Base-by-base conservation (phyloP, 73 alveolate species). In the Symbiodinium pilosum region DNA sequence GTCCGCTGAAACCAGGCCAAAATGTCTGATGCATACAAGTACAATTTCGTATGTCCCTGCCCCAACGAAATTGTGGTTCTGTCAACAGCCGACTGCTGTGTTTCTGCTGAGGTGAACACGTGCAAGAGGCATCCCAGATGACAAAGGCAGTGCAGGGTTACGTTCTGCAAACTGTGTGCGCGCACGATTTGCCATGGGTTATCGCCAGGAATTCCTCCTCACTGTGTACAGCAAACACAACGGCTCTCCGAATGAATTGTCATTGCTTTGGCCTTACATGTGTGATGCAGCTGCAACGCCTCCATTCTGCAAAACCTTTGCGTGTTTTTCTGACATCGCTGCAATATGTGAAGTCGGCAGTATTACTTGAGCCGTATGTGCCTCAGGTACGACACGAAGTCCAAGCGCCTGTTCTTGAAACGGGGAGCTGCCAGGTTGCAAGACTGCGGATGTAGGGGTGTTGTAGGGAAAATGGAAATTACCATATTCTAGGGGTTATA, bases 11-110 rank as follows among this genome's bases (percentile, higher is more conserved):
- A n/a, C n/a, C n/a, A 56, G 85, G 97, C 68, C 56, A 83, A 26
- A 1, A 91, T 91, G 97, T 89, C 95, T 39, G 97, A 91, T n/a
- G 97, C 97, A 21, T 56, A 91, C 97, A 91, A 91, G 88, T 91
- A 91, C 97, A 91, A 91, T 56, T 91, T 91, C 51, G 87, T 91
- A 0, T 91, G 97, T 43, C 16, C 43, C 28, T 69, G 81, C n/a
- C 86, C 16, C 44, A 43, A 43, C 30, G 8, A 42, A 26, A 40
- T 40, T 32, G 32, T 41, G 5, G 69, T 3, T 2, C 7, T 7
- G 86, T 14, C 14, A 30, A 18, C 26, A 1, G 30, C 16, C 86
- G 7, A 34, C 34, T 43, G 7, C 8, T 11, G 6, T 11, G 4
- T 24, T 8, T 7, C 16, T 42, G 83, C 47, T n/a, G 44, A 91